Base-by-base conservation (phyloP, 768 basidiomycete species). In the Coprinopsis cinerea region DNA sequence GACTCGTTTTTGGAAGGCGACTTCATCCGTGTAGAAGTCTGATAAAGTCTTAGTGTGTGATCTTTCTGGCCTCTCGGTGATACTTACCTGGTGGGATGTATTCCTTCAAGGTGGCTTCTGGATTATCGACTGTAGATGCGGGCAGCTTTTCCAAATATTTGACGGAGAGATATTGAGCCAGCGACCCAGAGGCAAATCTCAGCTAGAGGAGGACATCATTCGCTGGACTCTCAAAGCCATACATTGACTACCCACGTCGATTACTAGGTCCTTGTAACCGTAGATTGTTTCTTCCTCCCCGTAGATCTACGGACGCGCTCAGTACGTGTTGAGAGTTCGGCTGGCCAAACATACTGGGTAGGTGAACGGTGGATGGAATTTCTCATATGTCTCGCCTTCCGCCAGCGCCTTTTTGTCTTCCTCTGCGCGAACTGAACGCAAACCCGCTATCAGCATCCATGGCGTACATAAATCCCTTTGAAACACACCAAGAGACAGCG, bases 221-320 rank as follows among this genome's bases (percentile, higher is more conserved):
- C n/a, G n/a, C n/a, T n/a, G n/a, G n/a, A n/a, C 37, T 11, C 18
- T 40, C 37, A 40, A 40, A 40, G 37, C 7, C 23, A 23, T 27
- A 4, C 4, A 28, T 11, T 36, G 24, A 9, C 22, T 42, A 67
- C 83, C 54, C 61, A 96, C 93, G 62, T 95, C 82, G 57, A 98
- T 85, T 23, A 76, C 64, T 27, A 99, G 75, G 59, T 85, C 85
- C 53, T 82, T 77, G 68, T 96, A 98, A 1, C 95, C 95, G 63
- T 95, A 97, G 49, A 98, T 85, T 69, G 85, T 93, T 69, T 99
- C 93, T 47, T 95, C 88, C 59, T 97, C 92, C 46, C 95, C 95
- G 61, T 83, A 97, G 60, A 99, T 93, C 89, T 92, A 43, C 9
- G 30, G 30, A n/a, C 30, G 30, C 23, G 18, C 9, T 43, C 20